These are phyloP conservation scores for Puccinia coronata DNA, from an alignment of 1,284 basidiomycete genomes.

Conservation along the genomic window DNA sequence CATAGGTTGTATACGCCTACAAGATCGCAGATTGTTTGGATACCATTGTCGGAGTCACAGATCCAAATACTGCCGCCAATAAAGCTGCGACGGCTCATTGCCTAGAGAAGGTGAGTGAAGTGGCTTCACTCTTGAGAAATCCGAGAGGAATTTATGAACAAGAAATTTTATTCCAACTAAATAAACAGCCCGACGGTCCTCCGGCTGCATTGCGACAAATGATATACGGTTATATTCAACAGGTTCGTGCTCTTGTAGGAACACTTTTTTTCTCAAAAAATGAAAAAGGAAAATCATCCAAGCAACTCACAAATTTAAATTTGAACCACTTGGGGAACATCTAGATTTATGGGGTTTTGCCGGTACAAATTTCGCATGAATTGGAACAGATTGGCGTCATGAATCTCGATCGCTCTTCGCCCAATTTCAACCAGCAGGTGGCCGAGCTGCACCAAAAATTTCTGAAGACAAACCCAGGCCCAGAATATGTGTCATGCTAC, in stretches of 20 bases:
- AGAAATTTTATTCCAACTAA: neutral
- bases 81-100: constrained; percentile 39
- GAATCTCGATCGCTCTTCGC: constrained; percentile 17
- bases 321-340: neutral
- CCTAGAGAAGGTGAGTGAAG: constrained; percentile 32
- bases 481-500: constrained; percentile 47
- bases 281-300: neutral
- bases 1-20: constrained; percentile 41
- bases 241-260: constrained; percentile 4
- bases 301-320: neutral
- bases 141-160: neutral
- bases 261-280: neutral
- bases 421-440: constrained; percentile 35
- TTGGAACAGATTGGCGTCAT: constrained; percentile 22
- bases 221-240: constrained; percentile 48
- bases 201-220: constrained; percentile 33
- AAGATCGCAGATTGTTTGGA: constrained; percentile 46
- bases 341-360: constrained; percentile 45
- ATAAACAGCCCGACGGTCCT: constrained; percentile 44
- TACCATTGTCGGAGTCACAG: constrained; percentile 38
- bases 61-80: constrained; percentile 37
- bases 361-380: constrained; percentile 25
- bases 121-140: neutral
- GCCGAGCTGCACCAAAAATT: constrained; percentile 33
- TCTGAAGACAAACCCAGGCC: constrained; percentile 41